These are phyloP conservation scores for Erysimum cheiranthoides DNA, from an alignment of 345 rosid species.

Conservation along the genomic window DNA sequence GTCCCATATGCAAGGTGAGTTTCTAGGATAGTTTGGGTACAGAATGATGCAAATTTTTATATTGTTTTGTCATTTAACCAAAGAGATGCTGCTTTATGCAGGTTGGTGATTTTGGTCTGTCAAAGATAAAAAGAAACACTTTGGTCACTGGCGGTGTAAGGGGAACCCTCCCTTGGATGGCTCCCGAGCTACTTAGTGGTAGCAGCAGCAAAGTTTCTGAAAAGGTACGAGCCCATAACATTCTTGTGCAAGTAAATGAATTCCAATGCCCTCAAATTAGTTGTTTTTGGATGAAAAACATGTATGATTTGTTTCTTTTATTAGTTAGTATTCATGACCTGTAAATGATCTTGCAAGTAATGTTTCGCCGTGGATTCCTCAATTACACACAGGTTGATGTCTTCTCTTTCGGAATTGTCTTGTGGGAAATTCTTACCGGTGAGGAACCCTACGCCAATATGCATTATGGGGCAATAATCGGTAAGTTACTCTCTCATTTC, in stretches of 20 bases:
- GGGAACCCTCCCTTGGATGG: slow-evolving; percentile 96
- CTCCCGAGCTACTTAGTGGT: slow-evolving; percentile 84
- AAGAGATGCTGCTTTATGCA: slow-evolving; percentile 40
- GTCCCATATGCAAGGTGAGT: slow-evolving; percentile 98
- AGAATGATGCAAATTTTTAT: slow-evolving; percentile 12
- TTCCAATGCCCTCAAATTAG: slow-evolving; percentile 10
- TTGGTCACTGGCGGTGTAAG: slow-evolving; percentile 88
- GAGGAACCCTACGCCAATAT: slow-evolving; percentile 91
- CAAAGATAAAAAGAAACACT: slow-evolving; percentile 84
- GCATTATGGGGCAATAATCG: slow-evolving; percentile 94
- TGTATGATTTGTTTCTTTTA: background rate
- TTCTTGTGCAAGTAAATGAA: slow-evolving; percentile 18
- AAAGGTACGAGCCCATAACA: slow-evolving; percentile 56
- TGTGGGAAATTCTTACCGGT: slow-evolving; percentile 94
- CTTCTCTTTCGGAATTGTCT: slow-evolving; percentile 83
- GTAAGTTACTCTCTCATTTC: slow-evolving; percentile 43
- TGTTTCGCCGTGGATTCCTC: slow-evolving; percentile 28
- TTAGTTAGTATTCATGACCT: background rate
- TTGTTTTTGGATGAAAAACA: slow-evolving; percentile 21
- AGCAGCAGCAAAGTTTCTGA: slow-evolving; percentile 87
- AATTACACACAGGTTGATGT: slow-evolving; percentile 67
- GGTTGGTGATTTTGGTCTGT: slow-evolving; percentile 92
- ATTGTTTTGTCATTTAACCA: slow-evolving; percentile 11
- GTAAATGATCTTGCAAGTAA: slow-evolving; percentile 16
- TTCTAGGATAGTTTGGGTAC: slow-evolving; percentile 3